A percentile compares a stretch with the other conserved stretches of the same genome.
Conservation (phyloP, 1,139 yeast genomes). For the Lodderomyces oxycetoniae region DNA sequence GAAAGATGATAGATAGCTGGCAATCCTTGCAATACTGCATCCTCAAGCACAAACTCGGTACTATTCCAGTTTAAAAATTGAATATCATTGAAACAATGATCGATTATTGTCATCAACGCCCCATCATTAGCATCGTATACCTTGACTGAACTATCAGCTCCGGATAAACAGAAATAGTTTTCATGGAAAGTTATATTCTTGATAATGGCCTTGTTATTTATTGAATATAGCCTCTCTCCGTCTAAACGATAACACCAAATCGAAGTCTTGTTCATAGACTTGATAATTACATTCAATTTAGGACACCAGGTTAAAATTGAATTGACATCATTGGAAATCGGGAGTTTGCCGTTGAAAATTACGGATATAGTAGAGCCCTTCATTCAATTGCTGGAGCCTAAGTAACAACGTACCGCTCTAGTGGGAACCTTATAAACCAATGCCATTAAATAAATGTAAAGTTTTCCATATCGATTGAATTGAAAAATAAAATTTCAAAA, state of each 20-base stretch:
- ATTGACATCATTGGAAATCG: slow-evolving; percentile 6
- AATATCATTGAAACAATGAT: slow-evolving; percentile 18
- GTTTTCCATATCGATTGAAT: too few relatives aligned
- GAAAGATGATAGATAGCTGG: slow-evolving; percentile 18
- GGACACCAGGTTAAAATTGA: slow-evolving; percentile 51
- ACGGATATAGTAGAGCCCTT: background rate
- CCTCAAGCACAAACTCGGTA: slow-evolving; percentile 19
- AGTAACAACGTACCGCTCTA: too few relatives aligned
- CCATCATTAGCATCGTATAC: slow-evolving; percentile 51
- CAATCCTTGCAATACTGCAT: slow-evolving; percentile 24
- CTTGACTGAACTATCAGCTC: slow-evolving; percentile 41
- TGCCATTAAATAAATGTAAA: too few relatives aligned
- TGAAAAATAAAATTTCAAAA: too few relatives aligned
- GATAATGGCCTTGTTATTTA: slow-evolving; percentile 34
- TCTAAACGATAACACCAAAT: slow-evolving; percentile 51
- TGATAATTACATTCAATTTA: slow-evolving; percentile 47
- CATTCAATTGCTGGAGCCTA: too few relatives aligned
- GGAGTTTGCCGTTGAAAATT: background rate
- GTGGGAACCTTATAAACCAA: too few relatives aligned
- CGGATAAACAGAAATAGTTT: slow-evolving; percentile 40
- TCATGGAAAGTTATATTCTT: slow-evolving; percentile 32
- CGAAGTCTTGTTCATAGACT: slow-evolving; percentile 45
- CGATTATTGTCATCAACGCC: slow-evolving; percentile 25
- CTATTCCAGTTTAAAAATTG: slow-evolving; percentile 24
- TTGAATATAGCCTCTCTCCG: slow-evolving; percentile 53